phyloP scores from a whole-genome alignment of 2,329 filamentous ascomycete genomes.

The Monilinia laxa region DNA sequence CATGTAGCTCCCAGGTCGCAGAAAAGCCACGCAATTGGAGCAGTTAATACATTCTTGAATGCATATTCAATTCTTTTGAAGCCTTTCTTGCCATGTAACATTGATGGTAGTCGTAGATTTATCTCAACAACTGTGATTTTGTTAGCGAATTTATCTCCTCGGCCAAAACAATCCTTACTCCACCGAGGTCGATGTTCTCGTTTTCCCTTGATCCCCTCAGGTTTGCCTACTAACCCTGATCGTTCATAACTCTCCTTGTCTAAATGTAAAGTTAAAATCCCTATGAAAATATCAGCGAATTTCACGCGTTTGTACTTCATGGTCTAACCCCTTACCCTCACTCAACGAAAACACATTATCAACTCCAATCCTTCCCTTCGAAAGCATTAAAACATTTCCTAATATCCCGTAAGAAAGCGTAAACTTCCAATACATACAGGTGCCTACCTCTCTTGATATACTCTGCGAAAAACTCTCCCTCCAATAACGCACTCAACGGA shows the following conservation, averaged over 20 bases:
- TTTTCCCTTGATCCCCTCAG: constrained; percentile 58
- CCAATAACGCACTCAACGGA: constrained; percentile 68
- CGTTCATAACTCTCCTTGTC: constrained; percentile 81
- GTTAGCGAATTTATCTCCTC: constrained; percentile 36
- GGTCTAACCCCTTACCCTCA: constrained; percentile 53
- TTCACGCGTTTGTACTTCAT: too few relatives aligned
- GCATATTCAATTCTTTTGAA: constrained; percentile 39
- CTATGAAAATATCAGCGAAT: constrained; percentile 44
- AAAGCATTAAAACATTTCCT: constrained; percentile 83
- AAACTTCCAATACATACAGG: background rate
- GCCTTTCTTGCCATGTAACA: constrained; percentile 55
- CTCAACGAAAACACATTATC: constrained; percentile 71
- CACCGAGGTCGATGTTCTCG: constrained; percentile 68
- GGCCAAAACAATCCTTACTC: constrained; percentile 50
- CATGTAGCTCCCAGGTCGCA: constrained; percentile 56
- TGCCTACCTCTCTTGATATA: constrained; percentile 66
- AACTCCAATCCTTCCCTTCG: constrained; percentile 67
- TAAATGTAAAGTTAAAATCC: constrained; percentile 71
- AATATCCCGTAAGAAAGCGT: constrained; percentile 1
- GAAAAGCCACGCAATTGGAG: constrained; percentile 74
- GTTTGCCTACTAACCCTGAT: constrained; percentile 73
- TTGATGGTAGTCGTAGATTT: constrained; percentile 70
- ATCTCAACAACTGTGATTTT: constrained; percentile 64
- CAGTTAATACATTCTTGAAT: constrained; percentile 67
- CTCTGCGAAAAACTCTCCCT: constrained; percentile 74